Evolutionary conservation across 2,329 filamentous ascomycete species (phyloP).

Genomic region (Ceratocystiopsis brevicomis): DNA sequence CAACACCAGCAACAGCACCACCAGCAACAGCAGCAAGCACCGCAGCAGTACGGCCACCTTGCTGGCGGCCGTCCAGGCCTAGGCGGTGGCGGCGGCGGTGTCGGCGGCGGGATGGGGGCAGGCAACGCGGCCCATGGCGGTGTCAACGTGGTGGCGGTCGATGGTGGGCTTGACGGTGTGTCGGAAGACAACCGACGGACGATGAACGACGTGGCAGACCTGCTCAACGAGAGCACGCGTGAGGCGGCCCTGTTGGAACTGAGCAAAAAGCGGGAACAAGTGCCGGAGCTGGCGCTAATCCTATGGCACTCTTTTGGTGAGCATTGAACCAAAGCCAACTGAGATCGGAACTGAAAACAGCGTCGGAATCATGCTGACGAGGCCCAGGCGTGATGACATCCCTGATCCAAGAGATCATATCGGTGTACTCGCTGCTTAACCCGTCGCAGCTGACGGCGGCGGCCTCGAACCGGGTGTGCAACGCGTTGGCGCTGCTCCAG

Average conservation of each 20-base stretch:
- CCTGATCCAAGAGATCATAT: slow-evolving; percentile 93
- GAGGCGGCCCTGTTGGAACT: slow-evolving; percentile 86
- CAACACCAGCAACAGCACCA: slow-evolving; percentile 40
- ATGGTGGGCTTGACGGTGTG: slow-evolving; percentile 41
- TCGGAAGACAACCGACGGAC: slow-evolving; percentile 85
- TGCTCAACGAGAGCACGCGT: slow-evolving; percentile 69
- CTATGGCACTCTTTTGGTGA: slow-evolving; percentile 96
- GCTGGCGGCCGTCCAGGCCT: slow-evolving; percentile 24
- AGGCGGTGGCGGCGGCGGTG: slow-evolving; percentile 20
- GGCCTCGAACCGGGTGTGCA: slow-evolving; percentile 94
- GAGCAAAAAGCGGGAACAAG: slow-evolving; percentile 96
- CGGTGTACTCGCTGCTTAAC: slow-evolving; percentile 90
- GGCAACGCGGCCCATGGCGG: slow-evolving; percentile 25
- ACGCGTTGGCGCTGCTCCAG: slow-evolving; percentile 84
- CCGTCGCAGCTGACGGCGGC: slow-evolving; percentile 92
- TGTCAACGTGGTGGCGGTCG: slow-evolving; percentile 16
- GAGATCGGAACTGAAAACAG: neutral
- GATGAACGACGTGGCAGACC: slow-evolving; percentile 80
- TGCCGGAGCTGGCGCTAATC: slow-evolving; percentile 87
- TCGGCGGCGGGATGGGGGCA: slow-evolving; percentile 33
- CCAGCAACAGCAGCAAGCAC: slow-evolving; percentile 35
- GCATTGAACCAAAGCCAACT: slow-evolving; percentile 12
- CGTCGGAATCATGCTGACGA: neutral
- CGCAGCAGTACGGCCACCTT: slow-evolving; percentile 56
- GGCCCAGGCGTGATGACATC: slow-evolving; percentile 85